Evolutionary conservation across 2,329 filamentous ascomycete genomes (phyloP), one percentile per base, ranked within the genome.

Genomic region (Gliomastix tumulicola): DNA sequence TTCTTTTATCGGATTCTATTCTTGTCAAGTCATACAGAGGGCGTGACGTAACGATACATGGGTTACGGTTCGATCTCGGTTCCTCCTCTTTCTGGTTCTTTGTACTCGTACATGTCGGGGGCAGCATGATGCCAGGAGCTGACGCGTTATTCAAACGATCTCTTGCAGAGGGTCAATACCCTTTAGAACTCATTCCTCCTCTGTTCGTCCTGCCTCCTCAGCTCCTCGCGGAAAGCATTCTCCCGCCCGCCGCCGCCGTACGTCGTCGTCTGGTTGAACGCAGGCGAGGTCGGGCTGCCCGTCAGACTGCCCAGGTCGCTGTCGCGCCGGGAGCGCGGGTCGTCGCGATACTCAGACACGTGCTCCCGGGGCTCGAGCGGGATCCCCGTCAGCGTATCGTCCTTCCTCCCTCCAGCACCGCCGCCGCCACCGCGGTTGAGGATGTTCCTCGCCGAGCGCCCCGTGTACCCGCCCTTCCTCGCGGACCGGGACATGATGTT

Each of bases 291-390:
- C 17, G 70, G 69, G 31, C 62, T 71, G 9, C 60, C 63, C 2
- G 62, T 66, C 41, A 74, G 45, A 49, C 69, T 74, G 21, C 65
- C 70, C 22, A 74, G 57, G 4, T 71, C 66, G 44, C 69, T 72
- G 42, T 71, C 69, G 15, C 55, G 47, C 30, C 55, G n/a, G 48
- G 41, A 30, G 57, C 49, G 33, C 35, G 39, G 15, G 16, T 44
- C 40, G 21, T 56, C 49, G 32, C 48, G 44, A 42, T 55, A 51
- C 25, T 44, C 54, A 15, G 34, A 40, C n/a, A 37, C 22, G 16
- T 15, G 36, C 21, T 32, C 17, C 21, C 16, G 20, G 32, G 8
- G 13, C 52, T 66, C 62, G 32, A 76, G 57, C 48, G 64, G 62
- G 44, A 75, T 72, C 35, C 56, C 63, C 44, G n/a, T n/a, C n/a